A percentile compares a stretch with the other conserved stretches of the same genome.
Evolutionary conservation across 177 flowering plant species (phyloP).

Genomic region (Telopea speciosissima): DNA sequence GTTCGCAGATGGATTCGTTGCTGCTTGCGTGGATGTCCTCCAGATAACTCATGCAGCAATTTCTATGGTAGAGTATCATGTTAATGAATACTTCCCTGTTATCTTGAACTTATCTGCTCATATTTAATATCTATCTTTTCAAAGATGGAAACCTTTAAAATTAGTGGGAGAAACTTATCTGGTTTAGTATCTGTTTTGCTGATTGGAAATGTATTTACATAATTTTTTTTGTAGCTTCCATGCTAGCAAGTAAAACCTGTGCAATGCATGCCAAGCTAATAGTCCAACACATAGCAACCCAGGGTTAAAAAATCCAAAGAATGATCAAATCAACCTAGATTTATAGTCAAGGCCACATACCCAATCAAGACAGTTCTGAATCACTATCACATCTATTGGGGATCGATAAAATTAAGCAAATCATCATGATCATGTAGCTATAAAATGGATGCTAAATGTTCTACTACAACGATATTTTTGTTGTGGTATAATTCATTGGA

Average conservation of each 20-base stretch:
- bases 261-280: too few species aligned
- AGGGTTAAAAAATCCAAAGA: too few species aligned
- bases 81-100: neutral
- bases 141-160: neutral
- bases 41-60: slow-evolving; percentile 97
- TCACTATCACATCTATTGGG: too few species aligned
- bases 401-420: too few species aligned
- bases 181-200: neutral
- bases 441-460: too few species aligned
- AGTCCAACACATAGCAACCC: too few species aligned
- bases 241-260: too few species aligned
- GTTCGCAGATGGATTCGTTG: slow-evolving; percentile 70
- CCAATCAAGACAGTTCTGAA: too few species aligned
- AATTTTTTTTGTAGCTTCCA: neutral
- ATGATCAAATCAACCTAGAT: too few species aligned
- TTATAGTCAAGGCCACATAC: too few species aligned
- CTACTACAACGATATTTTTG: too few species aligned
- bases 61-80: slow-evolving; percentile 60
- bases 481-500: too few species aligned
- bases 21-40: slow-evolving; percentile 85
- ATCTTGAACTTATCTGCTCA: neutral
- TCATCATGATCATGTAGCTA: neutral
- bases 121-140: neutral
- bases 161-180: neutral
- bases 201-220: neutral